Evolutionary conservation across 306 rosid genomes (phyloP).

Genomic region (Pyrus pyrifolia): DNA sequence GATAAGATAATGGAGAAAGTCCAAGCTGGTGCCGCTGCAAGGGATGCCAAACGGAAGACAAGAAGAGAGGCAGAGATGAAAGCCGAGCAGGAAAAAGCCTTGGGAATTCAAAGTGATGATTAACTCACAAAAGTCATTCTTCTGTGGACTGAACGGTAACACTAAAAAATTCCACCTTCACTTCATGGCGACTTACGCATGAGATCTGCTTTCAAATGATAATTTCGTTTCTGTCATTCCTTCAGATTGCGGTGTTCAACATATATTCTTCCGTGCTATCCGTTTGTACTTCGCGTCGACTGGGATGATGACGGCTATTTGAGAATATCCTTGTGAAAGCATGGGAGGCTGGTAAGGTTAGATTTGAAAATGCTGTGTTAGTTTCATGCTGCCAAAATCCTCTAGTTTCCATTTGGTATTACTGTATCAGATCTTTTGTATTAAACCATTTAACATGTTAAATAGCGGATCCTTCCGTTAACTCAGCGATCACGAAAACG

Average conservation of each 20-base stretch:
- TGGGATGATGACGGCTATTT: neutral
- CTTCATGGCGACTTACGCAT: neutral
- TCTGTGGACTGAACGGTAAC: no score
- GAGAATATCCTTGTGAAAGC: neutral
- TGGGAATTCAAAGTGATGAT: neutral
- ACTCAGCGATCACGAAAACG: no score
- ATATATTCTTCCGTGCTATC: no score
- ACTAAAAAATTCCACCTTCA: neutral
- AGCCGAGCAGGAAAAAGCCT: slow-evolving; percentile 9
- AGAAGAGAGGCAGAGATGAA: slow-evolving; percentile 25
- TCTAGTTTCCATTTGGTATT: no score
- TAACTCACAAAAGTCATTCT: neutral
- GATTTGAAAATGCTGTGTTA: neutral
- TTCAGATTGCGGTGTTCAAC: no score
- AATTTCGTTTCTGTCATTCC: no score
- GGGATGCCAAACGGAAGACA: slow-evolving; percentile 19
- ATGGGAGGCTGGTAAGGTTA: neutral
- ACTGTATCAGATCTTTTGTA: no score
- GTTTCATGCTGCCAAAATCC: no score
- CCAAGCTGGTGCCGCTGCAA: slow-evolving; percentile 1
- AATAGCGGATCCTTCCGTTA: no score
- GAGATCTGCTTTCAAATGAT: no score
- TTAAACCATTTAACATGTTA: no score
- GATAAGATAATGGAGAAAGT: slow-evolving; percentile 29
- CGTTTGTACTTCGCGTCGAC: no score